phyloP scores from a whole-genome alignment of 2,329 filamentous ascomycete genomes.

The Monilinia laxa region DNA sequence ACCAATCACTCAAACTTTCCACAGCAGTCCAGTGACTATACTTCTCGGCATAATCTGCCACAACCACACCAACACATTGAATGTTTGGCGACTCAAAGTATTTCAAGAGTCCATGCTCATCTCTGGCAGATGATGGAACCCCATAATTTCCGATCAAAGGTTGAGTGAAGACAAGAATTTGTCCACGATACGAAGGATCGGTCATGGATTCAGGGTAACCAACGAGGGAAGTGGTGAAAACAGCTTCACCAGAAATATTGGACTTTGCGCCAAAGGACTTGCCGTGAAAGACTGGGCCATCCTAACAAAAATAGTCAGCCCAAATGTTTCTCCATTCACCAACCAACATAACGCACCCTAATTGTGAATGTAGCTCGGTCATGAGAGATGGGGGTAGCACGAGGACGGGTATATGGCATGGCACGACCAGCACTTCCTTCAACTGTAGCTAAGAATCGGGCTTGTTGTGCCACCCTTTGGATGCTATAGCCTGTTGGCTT shows the following conservation, averaged over 20 bases:
- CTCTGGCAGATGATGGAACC: conserved; percentile 81
- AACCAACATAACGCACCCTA: conserved; percentile 55
- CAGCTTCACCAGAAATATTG: conserved; percentile 96
- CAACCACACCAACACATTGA: conserved; percentile 92
- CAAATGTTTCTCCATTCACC: not conserved
- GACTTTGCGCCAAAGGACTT: conserved; percentile 95
- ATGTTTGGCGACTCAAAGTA: conserved; percentile 99
- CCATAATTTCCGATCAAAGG: conserved; percentile 98
- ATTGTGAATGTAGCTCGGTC: conserved; percentile 93
- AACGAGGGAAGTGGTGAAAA: conserved; percentile 97
- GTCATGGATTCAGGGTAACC: conserved; percentile 96
- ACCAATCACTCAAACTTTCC: conserved; percentile 91
- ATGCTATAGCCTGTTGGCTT: conserved; percentile 40
- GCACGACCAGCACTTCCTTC: conserved; percentile 68
- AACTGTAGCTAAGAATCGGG: conserved; percentile 62
- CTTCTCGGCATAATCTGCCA: conserved; percentile 87
- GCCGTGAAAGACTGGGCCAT: conserved; percentile 93
- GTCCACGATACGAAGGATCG: conserved; percentile 83
- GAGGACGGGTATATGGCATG: conserved; percentile 58
- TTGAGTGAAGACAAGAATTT: conserved; percentile 98
- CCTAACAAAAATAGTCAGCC: conserved; percentile 50
- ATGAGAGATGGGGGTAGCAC: conserved; percentile 65
- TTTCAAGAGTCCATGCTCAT: conserved; percentile 87
- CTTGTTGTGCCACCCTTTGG: conserved; percentile 39
- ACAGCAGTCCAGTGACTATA: conserved; percentile 99